Base-by-base conservation (phyloP, 148 eudicot species). In the Vaccinium darrowii region DNA sequence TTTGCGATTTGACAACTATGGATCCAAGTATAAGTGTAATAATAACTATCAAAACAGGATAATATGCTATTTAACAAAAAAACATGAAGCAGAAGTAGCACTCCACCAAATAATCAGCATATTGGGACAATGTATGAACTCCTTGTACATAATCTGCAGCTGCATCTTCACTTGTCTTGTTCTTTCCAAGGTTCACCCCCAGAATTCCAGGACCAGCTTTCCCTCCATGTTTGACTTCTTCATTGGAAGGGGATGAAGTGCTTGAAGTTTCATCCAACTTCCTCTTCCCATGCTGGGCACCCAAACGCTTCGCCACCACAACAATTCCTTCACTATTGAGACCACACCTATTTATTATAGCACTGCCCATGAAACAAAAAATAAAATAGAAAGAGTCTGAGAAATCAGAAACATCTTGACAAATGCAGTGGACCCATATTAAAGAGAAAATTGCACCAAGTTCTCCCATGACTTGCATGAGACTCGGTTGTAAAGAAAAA, bases 151-250 rank as follows among this genome's bases (percentile, higher is more conserved):
- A 97, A 92, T 97, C 99, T 69, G 93, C 88, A 54, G 96, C 96
- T 56, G 98, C 98, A 94, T 97, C 99, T 91, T 97, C 98, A 81
- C 98, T 97, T 25, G 94, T 88, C 88, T 97, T 97, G 82, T 97
- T 97, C 87, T 97, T 97, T 86, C 99, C 99, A 74, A 97, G 95
- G 86, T 97, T 97, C 30, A 97, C 99, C 52, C 99, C 99, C 78
- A 97, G 98, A 86, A 97, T 97, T 67, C 99, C 99, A 21, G 99
- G 98, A 74, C 99, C 99, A 57, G 98, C 99, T 91, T 97, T 97
- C 54, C 99, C 99, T 90, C 99, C 98, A 13, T 87, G 96, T 83
- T 92, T 92, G 82, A 90, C 90, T 83, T 95, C 98, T 27, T 97
- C 98, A 87, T 63, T 91, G 19, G 92, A 73, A 39, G 91, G 53